phyloP scores from a whole-genome alignment of 2,329 filamentous ascomycete genomes.

The Monosporascus sp. region DNA sequence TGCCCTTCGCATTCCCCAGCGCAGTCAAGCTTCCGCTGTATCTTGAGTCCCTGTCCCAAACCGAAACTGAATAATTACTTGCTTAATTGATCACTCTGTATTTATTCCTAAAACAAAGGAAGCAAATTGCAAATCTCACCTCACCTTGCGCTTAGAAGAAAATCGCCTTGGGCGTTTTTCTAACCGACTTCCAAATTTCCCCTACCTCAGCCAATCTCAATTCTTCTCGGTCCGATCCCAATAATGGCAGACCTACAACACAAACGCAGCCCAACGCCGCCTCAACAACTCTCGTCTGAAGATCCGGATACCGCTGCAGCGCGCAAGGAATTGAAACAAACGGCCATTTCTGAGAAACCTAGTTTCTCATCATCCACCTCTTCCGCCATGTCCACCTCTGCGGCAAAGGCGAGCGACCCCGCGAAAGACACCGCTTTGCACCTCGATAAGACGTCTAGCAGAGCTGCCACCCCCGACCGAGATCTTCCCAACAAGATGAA shows the following conservation, averaged over 20 bases:
- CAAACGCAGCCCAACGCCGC: constrained; percentile 24
- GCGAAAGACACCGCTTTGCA: constrained; percentile 12
- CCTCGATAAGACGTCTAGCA: constrained; percentile 11
- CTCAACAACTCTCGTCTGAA: constrained; percentile 31
- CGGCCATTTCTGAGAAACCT: constrained; percentile 52
- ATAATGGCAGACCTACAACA: neutral
- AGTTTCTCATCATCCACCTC: constrained; percentile 18
- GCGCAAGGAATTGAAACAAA: constrained; percentile 60
- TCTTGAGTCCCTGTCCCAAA: no score
- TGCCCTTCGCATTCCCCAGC: no score
- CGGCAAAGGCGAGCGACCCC: constrained; percentile 18
- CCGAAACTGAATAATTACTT: no score
- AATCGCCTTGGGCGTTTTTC: no score
- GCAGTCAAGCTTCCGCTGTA: no score
- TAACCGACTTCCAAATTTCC: no score
- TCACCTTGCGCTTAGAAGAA: neutral
- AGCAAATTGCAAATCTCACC: neutral
- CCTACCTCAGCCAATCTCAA: neutral
- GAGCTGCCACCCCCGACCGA: constrained; percentile 12
- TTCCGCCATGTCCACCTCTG: constrained; percentile 17
- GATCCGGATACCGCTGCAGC: constrained; percentile 60
- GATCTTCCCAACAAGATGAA: constrained; percentile 28
- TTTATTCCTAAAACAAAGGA: no score
- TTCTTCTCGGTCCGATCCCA: constrained; percentile 1
- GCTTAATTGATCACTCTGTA: no score